These are phyloP conservation scores for Metarhizium sp. DNA, from an alignment of 2,329 filamentous ascomycete species.

Conservation along the genomic window DNA sequence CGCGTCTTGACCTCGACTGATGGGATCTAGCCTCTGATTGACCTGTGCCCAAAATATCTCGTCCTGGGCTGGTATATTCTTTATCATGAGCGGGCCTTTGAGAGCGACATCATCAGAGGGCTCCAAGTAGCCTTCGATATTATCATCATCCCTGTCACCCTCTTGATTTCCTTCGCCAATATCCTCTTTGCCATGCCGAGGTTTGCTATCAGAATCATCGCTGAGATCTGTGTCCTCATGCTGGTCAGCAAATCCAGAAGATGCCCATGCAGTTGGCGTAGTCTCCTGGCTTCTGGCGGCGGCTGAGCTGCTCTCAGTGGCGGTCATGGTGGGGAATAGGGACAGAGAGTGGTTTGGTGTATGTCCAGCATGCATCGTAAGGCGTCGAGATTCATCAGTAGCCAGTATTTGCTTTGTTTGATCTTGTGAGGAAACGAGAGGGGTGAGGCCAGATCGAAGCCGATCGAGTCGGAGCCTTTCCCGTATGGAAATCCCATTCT, in stretches of 20 bases:
- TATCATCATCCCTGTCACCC: neutral
- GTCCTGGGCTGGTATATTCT: constrained; percentile 46
- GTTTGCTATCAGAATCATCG: neutral
- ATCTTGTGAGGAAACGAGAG: constrained; percentile 22
- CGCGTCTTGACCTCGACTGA: constrained; percentile 35
- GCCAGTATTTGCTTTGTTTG: constrained; percentile 34
- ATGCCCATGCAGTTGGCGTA: constrained; percentile 17
- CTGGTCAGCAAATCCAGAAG: neutral
- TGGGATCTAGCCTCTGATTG: constrained; percentile 41
- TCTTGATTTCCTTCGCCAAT: neutral
- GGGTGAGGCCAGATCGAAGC: constrained; percentile 4
- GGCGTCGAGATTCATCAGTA: constrained; percentile 38
- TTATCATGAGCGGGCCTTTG: constrained; percentile 43
- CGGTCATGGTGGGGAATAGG: constrained; percentile 33
- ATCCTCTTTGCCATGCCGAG: neutral
- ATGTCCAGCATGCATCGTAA: constrained; percentile 54
- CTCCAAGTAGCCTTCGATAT: constrained; percentile 23
- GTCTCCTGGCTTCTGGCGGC: constrained; percentile 18
- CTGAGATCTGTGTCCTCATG: neutral
- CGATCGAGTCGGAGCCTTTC: constrained; percentile 3
- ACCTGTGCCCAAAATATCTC: constrained; percentile 43
- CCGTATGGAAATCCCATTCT: neutral
- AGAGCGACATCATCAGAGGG: constrained; percentile 35
- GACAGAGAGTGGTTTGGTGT: constrained; percentile 53
- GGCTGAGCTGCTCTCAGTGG: constrained; percentile 24